Base-by-base conservation (phyloP, 169 alveolate genomes). In the Eimeria sp. region DNA sequence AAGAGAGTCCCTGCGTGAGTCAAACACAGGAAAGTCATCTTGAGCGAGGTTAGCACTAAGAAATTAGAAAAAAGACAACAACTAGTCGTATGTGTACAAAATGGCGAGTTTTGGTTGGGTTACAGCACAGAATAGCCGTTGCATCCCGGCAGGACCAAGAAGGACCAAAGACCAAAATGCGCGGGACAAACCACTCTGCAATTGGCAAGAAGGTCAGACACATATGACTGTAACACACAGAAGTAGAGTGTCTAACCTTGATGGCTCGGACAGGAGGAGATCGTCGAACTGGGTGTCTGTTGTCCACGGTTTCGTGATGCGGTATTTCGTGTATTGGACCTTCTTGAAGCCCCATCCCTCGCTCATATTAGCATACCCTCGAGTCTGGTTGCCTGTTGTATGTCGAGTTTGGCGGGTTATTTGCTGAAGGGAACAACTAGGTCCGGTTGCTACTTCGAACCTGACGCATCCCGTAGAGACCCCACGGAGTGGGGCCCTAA, bases 301-400 rank as follows among this genome's bases (percentile, higher is more conserved):
- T 4, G 98, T 98, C 98, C 98, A 95, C 54, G 99, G 99, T 87
- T 98, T 97, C 40, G 98, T 95, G 27, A 98, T 98, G 93, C 99
- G 98, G 97, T 98, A 98, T 87, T 98, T 98, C 27, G 99, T 98
- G 90, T 98, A 98, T 58, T 96, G 98, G 57, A 95, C 96, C 87
- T 95, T 96, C 86, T 92, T 83, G 73, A 65, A 73, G 78, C 91
- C 92, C 95, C 98, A 97, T 22, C 94, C 80, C 3, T 75, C 65
- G 13, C 94, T 76, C 87, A 83, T 45, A 73, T 67, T 93, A 20
- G 96, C 87, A 61, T 93, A 93, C 2, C 72, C 73, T 18, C 96
- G 63, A 4, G 73, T 65, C 87, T 93, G 96, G 25, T 5, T 20
- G 43, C 14, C 34, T 4, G 54, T 25, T 5, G 22, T 86, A 10